A percentile compares a stretch with the other conserved stretches of the same genome.
phyloP scores from a whole-genome alignment of 2,329 filamentous ascomycete species.

The Diplocarpon mali region DNA sequence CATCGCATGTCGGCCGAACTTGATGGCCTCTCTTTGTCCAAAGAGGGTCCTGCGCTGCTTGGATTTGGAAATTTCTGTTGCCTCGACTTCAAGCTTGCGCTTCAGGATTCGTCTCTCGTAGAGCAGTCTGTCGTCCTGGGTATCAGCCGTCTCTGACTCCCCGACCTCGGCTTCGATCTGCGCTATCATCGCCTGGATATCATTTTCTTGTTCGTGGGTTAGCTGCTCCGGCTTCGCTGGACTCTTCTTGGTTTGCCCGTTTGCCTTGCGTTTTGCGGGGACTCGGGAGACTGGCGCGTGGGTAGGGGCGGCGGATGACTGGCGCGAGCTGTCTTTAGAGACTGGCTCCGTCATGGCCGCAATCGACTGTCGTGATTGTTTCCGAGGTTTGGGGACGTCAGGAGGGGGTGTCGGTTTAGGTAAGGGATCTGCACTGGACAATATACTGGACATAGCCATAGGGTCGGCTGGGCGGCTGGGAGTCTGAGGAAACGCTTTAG shows the following conservation, averaged over 20 bases:
- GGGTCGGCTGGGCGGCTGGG: constrained; percentile 68
- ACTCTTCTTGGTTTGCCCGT: constrained; percentile 46
- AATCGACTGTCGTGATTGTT: constrained; percentile 18
- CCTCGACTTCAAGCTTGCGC: constrained; percentile 55
- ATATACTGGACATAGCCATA: constrained; percentile 94
- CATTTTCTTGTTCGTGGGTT: constrained; percentile 52
- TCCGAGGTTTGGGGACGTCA: constrained; percentile 18
- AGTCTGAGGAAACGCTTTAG: constrained; percentile 37
- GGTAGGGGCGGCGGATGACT: constrained; percentile 36
- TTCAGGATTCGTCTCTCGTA: constrained; percentile 52
- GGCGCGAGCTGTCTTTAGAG: constrained; percentile 29
- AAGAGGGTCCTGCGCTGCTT: constrained; percentile 52
- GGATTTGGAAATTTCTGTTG: constrained; percentile 50
- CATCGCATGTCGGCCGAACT: constrained; percentile 57
- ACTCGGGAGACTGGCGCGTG: constrained; percentile 36
- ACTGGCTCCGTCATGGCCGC: constrained; percentile 18
- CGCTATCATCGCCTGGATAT: constrained; percentile 55
- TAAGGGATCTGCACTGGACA: constrained; percentile 66
- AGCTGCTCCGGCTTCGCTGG: constrained; percentile 35
- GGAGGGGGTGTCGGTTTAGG: constrained; percentile 36
- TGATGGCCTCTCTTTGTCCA: constrained; percentile 44
- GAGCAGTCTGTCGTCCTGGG: constrained; percentile 37
- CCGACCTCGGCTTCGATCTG: constrained; percentile 47
- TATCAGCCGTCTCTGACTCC: constrained; percentile 43
- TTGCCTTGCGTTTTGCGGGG: constrained; percentile 27